Conservation (phyloP, 1,139 yeast species). For the Kurtzmaniella quercitrusa region DNA sequence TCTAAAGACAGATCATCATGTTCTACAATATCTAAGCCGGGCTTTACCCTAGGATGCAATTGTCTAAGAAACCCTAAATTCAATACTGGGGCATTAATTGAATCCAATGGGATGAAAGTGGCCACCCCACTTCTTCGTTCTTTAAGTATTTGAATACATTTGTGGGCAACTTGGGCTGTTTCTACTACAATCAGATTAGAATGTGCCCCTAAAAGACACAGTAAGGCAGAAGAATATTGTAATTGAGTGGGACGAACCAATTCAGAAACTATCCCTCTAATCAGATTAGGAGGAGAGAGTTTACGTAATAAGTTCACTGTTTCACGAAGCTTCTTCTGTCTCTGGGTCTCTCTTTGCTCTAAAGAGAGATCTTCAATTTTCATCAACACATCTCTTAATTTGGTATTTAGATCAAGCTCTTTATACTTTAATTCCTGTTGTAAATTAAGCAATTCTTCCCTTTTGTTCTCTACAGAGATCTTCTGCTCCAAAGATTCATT, state of each 20-base stretch:
- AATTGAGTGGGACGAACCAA: slow-evolving; percentile 75
- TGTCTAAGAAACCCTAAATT: slow-evolving; percentile 59
- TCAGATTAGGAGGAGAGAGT: slow-evolving; percentile 65
- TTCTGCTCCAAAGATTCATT: slow-evolving; percentile 31
- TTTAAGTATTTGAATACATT: slow-evolving; percentile 77
- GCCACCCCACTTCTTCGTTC: slow-evolving; percentile 85
- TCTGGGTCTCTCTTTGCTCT: slow-evolving; percentile 68
- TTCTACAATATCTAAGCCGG: slow-evolving; percentile 70
- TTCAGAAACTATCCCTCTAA: slow-evolving; percentile 75
- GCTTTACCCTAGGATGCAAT: slow-evolving; percentile 51
- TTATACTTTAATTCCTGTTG: slow-evolving; percentile 44
- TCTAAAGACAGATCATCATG: slow-evolving; percentile 63
- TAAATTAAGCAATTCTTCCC: slow-evolving; percentile 37
- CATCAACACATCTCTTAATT: slow-evolving; percentile 57
- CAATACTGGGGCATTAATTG: slow-evolving; percentile 51
- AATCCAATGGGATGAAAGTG: slow-evolving; percentile 84
- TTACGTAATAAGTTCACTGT: slow-evolving; percentile 65
- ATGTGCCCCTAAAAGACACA: slow-evolving; percentile 74
- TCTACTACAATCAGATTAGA: slow-evolving; percentile 85
- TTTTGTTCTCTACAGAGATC: slow-evolving; percentile 33
- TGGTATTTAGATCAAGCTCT: slow-evolving; percentile 57
- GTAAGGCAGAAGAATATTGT: slow-evolving; percentile 71
- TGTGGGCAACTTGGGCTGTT: slow-evolving; percentile 66
- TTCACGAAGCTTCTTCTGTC: slow-evolving; percentile 67
- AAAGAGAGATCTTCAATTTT: slow-evolving; percentile 72